Evolutionary conservation across 495 filamentous ascomycete genomes (phyloP).

Genomic region (Amorphotheca resinae): DNA sequence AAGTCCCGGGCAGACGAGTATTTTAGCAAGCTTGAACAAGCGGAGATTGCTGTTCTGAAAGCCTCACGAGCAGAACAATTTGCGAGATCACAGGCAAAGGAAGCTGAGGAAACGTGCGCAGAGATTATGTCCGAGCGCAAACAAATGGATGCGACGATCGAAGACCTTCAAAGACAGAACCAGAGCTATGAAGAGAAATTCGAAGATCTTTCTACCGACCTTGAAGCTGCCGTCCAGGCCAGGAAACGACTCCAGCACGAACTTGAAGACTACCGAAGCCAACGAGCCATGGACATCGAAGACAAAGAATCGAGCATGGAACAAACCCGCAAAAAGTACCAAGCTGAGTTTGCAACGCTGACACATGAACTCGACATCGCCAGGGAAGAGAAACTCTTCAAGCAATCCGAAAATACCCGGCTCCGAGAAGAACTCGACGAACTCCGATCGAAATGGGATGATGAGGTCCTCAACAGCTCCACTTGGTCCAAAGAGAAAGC

Average conservation of each 20-base stretch:
- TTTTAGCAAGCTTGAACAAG: constrained; percentile 94
- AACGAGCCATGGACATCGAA: constrained; percentile 90
- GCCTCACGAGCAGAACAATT: constrained; percentile 87
- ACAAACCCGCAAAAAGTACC: constrained; percentile 95
- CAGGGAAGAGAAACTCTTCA: constrained; percentile 63
- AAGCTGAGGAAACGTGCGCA: constrained; percentile 84
- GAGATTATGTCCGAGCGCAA: constrained; percentile 87
- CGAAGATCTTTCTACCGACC: constrained; percentile 84
- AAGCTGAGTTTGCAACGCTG: constrained; percentile 76
- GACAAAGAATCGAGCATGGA: constrained; percentile 95
- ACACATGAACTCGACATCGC: constrained; percentile 89
- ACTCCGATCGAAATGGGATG: constrained; percentile 93
- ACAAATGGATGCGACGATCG: constrained; percentile 74
- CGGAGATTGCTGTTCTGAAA: constrained; percentile 90
- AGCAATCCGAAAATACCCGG: constrained; percentile 52
- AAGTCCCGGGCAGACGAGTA: constrained; percentile 93
- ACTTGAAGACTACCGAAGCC: constrained; percentile 91
- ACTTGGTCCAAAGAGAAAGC: constrained; percentile 98
- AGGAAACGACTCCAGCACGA: constrained; percentile 96
- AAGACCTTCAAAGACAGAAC: constrained; percentile 80
- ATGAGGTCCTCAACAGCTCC: constrained; percentile 93
- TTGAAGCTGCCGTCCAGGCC: constrained; percentile 73
- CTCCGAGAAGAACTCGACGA: constrained; percentile 92
- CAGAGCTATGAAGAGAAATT: constrained; percentile 83
- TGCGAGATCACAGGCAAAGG: constrained; percentile 73